These are phyloP conservation scores for Lachnellula arida DNA, from an alignment of 2,329 filamentous ascomycete species.

Conservation along the genomic window DNA sequence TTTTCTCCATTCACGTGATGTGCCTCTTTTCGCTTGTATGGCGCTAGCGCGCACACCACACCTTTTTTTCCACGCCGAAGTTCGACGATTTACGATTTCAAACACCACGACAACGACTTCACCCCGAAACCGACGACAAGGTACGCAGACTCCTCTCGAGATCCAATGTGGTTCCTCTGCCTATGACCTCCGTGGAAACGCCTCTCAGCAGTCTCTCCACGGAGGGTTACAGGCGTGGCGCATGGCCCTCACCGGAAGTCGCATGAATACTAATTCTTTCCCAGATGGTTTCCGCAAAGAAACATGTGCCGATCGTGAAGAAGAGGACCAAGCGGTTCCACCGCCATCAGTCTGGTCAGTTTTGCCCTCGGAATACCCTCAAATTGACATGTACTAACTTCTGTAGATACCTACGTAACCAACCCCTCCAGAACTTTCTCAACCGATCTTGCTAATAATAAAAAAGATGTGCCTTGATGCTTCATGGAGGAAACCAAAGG, in stretches of 20 bases:
- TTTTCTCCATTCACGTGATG: slow-evolving; percentile 1
- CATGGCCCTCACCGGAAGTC: too few species aligned
- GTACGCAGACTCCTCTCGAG: slow-evolving; percentile 15
- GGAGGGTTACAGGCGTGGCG: too few species aligned
- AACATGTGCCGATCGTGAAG: slow-evolving; percentile 99
- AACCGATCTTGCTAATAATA: too few species aligned
- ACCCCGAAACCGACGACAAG: slow-evolving; percentile 30
- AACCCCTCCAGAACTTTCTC: too few species aligned
- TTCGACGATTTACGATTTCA: slow-evolving; percentile 14
- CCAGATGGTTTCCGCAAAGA: slow-evolving; percentile 98
- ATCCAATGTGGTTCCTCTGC: too few species aligned
- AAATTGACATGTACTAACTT: slow-evolving; percentile 66
- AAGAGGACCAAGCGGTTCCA: slow-evolving; percentile 60
- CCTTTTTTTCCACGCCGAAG: neutral
- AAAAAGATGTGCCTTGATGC: slow-evolving; percentile 33
- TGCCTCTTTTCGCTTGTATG: neutral
- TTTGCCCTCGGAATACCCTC: slow-evolving; percentile 40
- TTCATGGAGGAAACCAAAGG: slow-evolving; percentile 99
- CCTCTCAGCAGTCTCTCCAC: too few species aligned
- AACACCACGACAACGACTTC: slow-evolving; percentile 25
- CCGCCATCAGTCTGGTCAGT: slow-evolving; percentile 40
- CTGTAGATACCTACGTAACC: too few species aligned
- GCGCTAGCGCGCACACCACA: too few species aligned
- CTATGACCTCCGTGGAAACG: too few species aligned
- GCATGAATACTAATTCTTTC: slow-evolving; percentile 15